Evolutionary conservation across 306 rosid species (phyloP).

Genomic region (Hylodesmum podocarpum): DNA sequence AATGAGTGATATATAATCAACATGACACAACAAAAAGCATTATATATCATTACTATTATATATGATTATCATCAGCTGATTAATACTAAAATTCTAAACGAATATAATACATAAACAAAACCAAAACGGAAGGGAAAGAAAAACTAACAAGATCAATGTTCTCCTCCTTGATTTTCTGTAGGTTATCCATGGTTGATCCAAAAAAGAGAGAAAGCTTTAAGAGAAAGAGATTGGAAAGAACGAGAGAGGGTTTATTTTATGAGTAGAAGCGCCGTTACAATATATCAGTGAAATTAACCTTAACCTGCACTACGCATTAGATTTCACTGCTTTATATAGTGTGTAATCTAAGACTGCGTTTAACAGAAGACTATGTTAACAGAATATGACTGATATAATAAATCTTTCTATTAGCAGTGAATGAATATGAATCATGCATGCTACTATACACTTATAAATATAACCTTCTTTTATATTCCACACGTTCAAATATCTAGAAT

Average conservation of each 20-base stretch:
- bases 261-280: neutral
- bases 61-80: neutral
- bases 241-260: neutral
- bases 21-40: neutral
- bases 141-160: constrained; percentile 60
- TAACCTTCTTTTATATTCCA: no score
- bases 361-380: neutral
- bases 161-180: constrained; percentile 66
- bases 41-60: neutral
- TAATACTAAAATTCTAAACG: neutral
- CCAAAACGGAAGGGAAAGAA: neutral
- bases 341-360: no score
- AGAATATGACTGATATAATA: neutral
- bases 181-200: constrained; percentile 28
- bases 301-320: no score
- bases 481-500: no score
- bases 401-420: neutral
- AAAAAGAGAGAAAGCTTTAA: neutral
- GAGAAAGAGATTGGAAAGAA: neutral
- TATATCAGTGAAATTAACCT: neutral
- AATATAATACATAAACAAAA: neutral
- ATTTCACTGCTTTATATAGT: neutral
- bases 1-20: neutral
- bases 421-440: neutral
- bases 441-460: no score